Base-by-base conservation (phyloP, 2,329 filamentous ascomycete species). In the Fusarium sp. region DNA sequence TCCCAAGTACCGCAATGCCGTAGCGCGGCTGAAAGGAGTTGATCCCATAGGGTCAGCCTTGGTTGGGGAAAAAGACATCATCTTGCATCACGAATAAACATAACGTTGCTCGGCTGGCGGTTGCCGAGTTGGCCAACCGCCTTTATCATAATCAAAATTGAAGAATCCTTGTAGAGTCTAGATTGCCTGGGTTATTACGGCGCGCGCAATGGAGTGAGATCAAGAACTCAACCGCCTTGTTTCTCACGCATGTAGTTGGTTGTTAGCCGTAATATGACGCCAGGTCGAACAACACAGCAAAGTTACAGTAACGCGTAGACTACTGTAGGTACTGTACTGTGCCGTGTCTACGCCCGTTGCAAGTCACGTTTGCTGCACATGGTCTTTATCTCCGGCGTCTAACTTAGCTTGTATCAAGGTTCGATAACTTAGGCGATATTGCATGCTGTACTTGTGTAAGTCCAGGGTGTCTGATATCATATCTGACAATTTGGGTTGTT, bases 291-390 rank as follows among this genome's bases (percentile, higher is more conserved):
- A 52, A 23, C 34, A 21, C n/a, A 52, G 37, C 49, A 14, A 37
- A 37, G 23, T 37, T 52, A 42, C 49, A 37, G 34, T 37, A 37
- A 37, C 7, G 9, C 8, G 19, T 25, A 16, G 21, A 25, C 49
- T 26, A 37, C 34, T 37, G 18, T 37, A 37, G 34, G 34, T n/a
- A n/a, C 34, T 37, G 34, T 37, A 37, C 34, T 37, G 34, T 37
- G 34, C 34, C 18, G 34, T 37, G 34, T 37, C 34, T 56, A 57
- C 46, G 67, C 64, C 67, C 70, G 70, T 46, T 50, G 26, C 16
- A 45, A 43, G 57, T 52, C 61, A 58, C 58, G 58, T 60, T 67
- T 61, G 65, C 70, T 73, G 58, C 63, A 70, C 16, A 42, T 37
- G 23, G 42, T 7, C 25, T 34, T 71, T 70, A 71, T 62, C 54